Base-by-base conservation (phyloP, 2,329 filamentous ascomycete genomes). In the Fusarium incarnatum region DNA sequence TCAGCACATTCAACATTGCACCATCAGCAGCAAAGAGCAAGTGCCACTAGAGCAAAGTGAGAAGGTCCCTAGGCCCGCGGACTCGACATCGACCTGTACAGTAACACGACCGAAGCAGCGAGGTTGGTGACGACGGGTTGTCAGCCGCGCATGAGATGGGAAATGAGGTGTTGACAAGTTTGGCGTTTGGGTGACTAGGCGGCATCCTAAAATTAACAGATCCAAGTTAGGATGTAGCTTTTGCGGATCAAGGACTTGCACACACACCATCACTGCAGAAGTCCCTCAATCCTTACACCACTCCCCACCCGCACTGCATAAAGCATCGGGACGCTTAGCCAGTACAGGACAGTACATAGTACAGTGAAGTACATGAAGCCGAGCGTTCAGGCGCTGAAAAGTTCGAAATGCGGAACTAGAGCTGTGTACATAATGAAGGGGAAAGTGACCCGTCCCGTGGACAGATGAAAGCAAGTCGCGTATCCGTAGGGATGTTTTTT, bases 121-220 rank as follows among this genome's bases (percentile, higher is more conserved):
- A 73, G 64, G 72, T 72, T 73, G 63, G 67, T 62, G 65, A 68
- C 46, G 53, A 55, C 61, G 59, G 63, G 53, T 68, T 69, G 67
- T 73, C 70, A 75, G 68, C 72, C 61, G 65, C 60, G 64, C 62
- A 64, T 64, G 55, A 54, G 37, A 48, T 60, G 65, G 72, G 73
- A 76, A 75, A 76, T 76, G 73, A 76, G 65, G 67, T 56, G 54
- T 60, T 60, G 60, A 68, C 62, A 46, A 70, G 58, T 67, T 60
- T 63, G 57, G 65, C 44, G 32, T 62, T 65, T 56, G 50, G 63
- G 47, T 48, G 63, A 61, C 60, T 55, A 66, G 54, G 60, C 60
- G 54, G 48, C 59, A 60, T 55, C 63, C 63, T 66, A 66, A 66
- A 64, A 49, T 66, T 66, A 66, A 55, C 55, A 55, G 47, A 22